phyloP scores from a whole-genome alignment of 352 stramenopile species.

The Globisporangium irregulare region DNA sequence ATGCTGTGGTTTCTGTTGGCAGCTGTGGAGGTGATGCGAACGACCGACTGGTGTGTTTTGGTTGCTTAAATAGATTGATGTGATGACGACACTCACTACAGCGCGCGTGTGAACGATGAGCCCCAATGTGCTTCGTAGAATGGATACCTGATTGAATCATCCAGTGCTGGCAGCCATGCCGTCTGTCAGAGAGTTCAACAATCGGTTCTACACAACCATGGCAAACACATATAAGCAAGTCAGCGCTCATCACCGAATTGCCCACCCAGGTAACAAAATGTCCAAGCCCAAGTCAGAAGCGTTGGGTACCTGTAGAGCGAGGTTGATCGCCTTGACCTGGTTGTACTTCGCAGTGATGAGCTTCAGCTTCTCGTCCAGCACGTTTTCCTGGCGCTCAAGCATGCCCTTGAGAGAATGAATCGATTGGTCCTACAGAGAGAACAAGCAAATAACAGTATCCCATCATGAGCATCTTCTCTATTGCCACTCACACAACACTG shows the following conservation, averaged over 20 bases:
- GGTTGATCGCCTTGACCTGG: conserved; percentile 78
- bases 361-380: conserved; percentile 72
- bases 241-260: background rate
- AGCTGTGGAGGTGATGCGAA: background rate
- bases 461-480: background rate
- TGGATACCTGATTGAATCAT: background rate
- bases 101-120: background rate
- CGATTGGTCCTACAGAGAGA: conserved; percentile 45
- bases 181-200: conserved; percentile 53
- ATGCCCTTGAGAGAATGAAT: conserved; percentile 62
- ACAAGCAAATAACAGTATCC: background rate
- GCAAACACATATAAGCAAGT: background rate
- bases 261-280: background rate
- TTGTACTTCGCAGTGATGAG: conserved; percentile 69
- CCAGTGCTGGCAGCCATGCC: background rate
- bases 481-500: background rate
- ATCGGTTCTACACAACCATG: conserved; percentile 37
- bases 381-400: conserved; percentile 62
- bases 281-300: background rate
- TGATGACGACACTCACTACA: background rate
- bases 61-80: conserved; percentile 5
- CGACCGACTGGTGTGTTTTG: background rate
- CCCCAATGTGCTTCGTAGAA: background rate
- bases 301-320: conserved; percentile 58
- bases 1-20: background rate